Conservation (phyloP, 1,139 yeast genomes). For the Debaryomyces singareniensis region DNA sequence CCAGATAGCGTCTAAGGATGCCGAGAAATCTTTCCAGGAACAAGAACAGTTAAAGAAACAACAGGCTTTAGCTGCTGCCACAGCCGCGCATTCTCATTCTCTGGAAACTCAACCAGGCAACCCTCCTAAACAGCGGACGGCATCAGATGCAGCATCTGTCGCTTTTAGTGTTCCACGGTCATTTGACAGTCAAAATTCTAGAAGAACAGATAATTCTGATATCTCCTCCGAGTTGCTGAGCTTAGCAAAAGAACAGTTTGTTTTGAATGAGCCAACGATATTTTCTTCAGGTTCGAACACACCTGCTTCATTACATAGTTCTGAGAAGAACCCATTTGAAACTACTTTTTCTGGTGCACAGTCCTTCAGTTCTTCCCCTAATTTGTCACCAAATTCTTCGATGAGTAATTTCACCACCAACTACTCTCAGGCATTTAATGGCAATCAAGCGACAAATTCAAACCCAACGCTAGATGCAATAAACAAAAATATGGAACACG, state of each 20-base stretch:
- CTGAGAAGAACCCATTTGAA: conserved; percentile 36
- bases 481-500: conserved; percentile 20
- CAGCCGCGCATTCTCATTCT: background rate
- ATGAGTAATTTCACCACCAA: conserved; percentile 1
- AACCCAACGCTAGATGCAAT: conserved; percentile 1
- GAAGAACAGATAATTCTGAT: background rate
- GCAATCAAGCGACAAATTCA: conserved; percentile 2
- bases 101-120: no score
- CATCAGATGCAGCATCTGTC: background rate
- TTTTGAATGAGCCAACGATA: conserved; percentile 2
- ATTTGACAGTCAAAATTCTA: background rate
- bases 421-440: conserved; percentile 3
- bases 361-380: conserved; percentile 9
- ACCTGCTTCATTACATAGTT: conserved; percentile 2
- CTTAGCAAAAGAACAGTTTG: conserved; percentile 1
- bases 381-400: conserved; percentile 8
- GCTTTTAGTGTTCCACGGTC: background rate
- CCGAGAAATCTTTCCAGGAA: conserved; percentile 5
- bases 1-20: conserved; percentile 17
- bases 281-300: conserved; percentile 1
- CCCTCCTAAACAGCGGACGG: background rate
- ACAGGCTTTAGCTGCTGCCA: conserved; percentile 2
- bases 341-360: conserved; percentile 18
- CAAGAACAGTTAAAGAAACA: conserved; percentile 6
- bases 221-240: background rate